A percentile compares a stretch with the other conserved stretches of the same genome.
phyloP scores from a whole-genome alignment of 1,284 basidiomycete genomes.

The Apiotrichum akiyoshidainum region DNA sequence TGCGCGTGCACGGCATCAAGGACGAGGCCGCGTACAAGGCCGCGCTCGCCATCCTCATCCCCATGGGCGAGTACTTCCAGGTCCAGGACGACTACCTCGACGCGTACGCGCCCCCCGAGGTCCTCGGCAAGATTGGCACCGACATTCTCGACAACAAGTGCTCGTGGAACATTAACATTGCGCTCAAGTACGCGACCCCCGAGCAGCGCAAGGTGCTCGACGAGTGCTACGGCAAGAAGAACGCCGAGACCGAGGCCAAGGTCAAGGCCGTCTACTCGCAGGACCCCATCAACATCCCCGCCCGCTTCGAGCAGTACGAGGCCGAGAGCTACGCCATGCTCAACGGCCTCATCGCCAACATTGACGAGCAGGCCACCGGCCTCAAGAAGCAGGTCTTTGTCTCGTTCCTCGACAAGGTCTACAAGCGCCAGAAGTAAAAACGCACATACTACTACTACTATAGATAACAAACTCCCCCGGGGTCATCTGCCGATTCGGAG shows the following conservation, averaged over 20 bases:
- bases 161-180: slow-evolving; percentile 92
- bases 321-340: slow-evolving; percentile 67
- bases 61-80: slow-evolving; percentile 98
- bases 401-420: slow-evolving; percentile 84
- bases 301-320: slow-evolving; percentile 74
- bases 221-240: slow-evolving; percentile 84
- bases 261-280: slow-evolving; percentile 71
- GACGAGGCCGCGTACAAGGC: slow-evolving; percentile 69
- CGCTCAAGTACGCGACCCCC: slow-evolving; percentile 66
- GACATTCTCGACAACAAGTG: slow-evolving; percentile 99
- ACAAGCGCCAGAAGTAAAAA: slow-evolving; percentile 75
- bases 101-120: slow-evolving; percentile 82
- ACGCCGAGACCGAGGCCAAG: slow-evolving; percentile 60
- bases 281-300: slow-evolving; percentile 66
- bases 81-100: slow-evolving; percentile 98
- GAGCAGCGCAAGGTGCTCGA: slow-evolving; percentile 60
- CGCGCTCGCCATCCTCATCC: slow-evolving; percentile 80
- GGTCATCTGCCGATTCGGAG: no score
- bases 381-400: slow-evolving; percentile 78
- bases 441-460: background rate
- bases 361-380: slow-evolving; percentile 63
- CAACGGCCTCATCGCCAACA: slow-evolving; percentile 63
- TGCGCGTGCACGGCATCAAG: slow-evolving; percentile 71
- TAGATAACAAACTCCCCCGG: background rate
- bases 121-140: slow-evolving; percentile 95